Evolutionary conservation across 2,329 filamentous ascomycete species (phyloP).

Genomic region (Colletotrichum plurivorum): DNA sequence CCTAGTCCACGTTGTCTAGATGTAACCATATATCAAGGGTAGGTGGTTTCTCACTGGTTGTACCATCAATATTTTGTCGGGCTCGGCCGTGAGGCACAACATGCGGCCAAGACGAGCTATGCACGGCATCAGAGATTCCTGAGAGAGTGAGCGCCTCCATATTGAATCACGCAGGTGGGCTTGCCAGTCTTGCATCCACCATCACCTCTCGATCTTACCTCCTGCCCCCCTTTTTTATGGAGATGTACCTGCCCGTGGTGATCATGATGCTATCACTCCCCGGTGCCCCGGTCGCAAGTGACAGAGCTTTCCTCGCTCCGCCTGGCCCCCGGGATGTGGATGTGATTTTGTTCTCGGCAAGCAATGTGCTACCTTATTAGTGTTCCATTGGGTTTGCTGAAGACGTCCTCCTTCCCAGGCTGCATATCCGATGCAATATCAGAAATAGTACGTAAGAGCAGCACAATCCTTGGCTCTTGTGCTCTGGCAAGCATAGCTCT

Average conservation of each 20-base stretch:
- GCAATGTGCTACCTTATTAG: background rate
- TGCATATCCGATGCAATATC: background rate
- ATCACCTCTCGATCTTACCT: constrained; percentile 10
- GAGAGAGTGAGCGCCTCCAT: constrained; percentile 17
- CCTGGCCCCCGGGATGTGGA: constrained; percentile 20
- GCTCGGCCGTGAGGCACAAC: constrained; percentile 21
- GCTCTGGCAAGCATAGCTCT: constrained; percentile 21
- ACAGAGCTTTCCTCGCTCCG: background rate
- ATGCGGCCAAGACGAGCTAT: constrained; percentile 33
- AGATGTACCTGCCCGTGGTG: constrained; percentile 6
- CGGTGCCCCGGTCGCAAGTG: background rate
- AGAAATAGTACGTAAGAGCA: constrained; percentile 12
- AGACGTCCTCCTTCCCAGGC: constrained; percentile 20
- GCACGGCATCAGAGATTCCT: constrained; percentile 26
- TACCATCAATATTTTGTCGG: constrained; percentile 5
- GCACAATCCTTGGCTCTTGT: constrained; percentile 14
- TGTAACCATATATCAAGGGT: constrained; percentile 22
- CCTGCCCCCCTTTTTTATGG: constrained; percentile 14
- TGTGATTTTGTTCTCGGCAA: constrained; percentile 24
- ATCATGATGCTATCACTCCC: constrained; percentile 27
- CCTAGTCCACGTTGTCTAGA: constrained; percentile 27
- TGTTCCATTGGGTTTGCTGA: constrained; percentile 7
- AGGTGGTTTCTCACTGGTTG: constrained; percentile 3
- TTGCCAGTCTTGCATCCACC: constrained; percentile 24
- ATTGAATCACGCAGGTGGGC: constrained; percentile 23